Conservation (phyloP, 352 stramenopile genomes). For the Chrysophaeum taylorii region DNA sequence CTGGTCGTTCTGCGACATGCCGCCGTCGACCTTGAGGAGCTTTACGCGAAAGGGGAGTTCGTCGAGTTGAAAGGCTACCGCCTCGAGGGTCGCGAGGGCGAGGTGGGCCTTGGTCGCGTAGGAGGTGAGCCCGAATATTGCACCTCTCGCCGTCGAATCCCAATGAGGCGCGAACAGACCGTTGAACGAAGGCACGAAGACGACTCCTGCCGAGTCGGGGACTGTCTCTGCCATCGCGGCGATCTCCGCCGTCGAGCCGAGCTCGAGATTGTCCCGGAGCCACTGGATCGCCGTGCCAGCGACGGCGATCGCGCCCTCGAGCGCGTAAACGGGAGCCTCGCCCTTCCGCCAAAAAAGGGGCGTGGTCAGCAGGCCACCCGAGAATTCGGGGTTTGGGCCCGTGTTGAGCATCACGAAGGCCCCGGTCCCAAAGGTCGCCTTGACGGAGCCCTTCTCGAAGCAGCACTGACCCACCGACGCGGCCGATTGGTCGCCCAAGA, state of each 20-base stretch:
- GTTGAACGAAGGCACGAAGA: conserved; percentile 94
- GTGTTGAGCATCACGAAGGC: conserved; percentile 99
- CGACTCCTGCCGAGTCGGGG: conserved; percentile 85
- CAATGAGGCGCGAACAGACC: conserved; percentile 94
- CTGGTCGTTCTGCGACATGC: conserved; percentile 90
- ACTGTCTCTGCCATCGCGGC: conserved; percentile 66
- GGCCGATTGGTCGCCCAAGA: conserved; percentile 91
- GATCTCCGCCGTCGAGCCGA: conserved; percentile 67
- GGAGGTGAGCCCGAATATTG: conserved; percentile 87
- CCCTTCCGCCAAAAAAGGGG: conserved; percentile 63
- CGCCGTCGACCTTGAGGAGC: conserved; percentile 87
- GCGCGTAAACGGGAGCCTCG: conserved; percentile 77
- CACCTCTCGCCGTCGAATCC: conserved; percentile 84
- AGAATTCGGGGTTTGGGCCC: conserved; percentile 57
- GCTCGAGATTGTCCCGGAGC: conserved; percentile 93
- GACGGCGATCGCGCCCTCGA: conserved; percentile 92
- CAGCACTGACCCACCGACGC: conserved; percentile 93
- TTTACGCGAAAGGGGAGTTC: conserved; percentile 69
- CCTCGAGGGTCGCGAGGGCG: conserved; percentile 85
- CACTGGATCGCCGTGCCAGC: conserved; percentile 92
- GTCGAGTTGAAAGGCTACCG: conserved; percentile 84
- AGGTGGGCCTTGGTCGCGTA: conserved; percentile 89
- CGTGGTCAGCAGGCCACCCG: conserved; percentile 89
- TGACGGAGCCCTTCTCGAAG: conserved; percentile 83
- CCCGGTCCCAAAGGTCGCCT: conserved; percentile 98